Evolutionary conservation across 2,329 filamentous ascomycete genomes (phyloP).

Genomic region (Laburnicola sp.): DNA sequence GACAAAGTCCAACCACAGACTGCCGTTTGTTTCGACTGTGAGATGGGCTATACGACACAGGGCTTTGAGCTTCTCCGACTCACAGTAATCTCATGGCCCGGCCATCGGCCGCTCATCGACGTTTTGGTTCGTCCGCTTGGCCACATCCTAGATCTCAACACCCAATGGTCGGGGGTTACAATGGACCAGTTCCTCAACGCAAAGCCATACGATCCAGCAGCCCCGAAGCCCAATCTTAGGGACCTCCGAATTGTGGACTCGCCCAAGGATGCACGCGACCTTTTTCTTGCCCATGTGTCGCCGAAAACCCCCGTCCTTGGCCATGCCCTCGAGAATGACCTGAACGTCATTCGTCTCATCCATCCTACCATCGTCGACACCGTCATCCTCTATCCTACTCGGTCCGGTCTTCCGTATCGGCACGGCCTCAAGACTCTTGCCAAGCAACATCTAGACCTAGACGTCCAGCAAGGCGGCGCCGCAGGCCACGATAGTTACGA

Average conservation of each 20-base stretch:
- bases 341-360: conserved; percentile 81
- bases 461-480: conserved; percentile 74
- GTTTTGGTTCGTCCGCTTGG: conserved; percentile 82
- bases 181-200: conserved; percentile 75
- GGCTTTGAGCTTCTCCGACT: conserved; percentile 89
- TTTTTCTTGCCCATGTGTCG: conserved; percentile 75
- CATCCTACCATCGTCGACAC: conserved; percentile 88
- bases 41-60: conserved; percentile 92
- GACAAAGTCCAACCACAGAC: conserved; percentile 46
- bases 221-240: conserved; percentile 28
- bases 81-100: conserved; percentile 86
- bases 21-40: conserved; percentile 88
- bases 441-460: conserved; percentile 67
- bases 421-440: conserved; percentile 77
- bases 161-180: conserved; percentile 84
- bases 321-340: conserved; percentile 92
- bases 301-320: conserved; percentile 84
- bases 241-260: conserved; percentile 73
- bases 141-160: conserved; percentile 86
- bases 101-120: conserved; percentile 74
- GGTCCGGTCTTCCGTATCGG: conserved; percentile 73
- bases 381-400: conserved; percentile 79
- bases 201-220: conserved; percentile 33
- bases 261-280: conserved; percentile 70
- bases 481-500: conserved; percentile 88